Percentiles rank a stretch among this genome's conserved stretches.
These are phyloP conservation scores for Leishmania tropica DNA, from an alignment of 208 protist species.

Conservation along the genomic window DNA sequence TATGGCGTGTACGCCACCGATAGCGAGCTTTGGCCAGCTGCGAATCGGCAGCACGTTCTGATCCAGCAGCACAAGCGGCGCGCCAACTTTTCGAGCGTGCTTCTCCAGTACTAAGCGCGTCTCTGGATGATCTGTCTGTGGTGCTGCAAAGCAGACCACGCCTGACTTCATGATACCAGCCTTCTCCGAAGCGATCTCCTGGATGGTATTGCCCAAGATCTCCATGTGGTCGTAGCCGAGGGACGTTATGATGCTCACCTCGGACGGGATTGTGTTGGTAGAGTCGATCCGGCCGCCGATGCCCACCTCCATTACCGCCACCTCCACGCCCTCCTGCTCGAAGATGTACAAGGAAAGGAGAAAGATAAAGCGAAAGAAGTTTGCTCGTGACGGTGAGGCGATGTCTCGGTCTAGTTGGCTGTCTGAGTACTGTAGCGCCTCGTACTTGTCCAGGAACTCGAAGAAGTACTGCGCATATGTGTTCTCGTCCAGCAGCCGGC, in stretches of 20 bases:
- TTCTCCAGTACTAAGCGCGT: slow-evolving; percentile 63
- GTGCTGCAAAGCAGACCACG: slow-evolving; percentile 68
- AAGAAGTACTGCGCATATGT: slow-evolving; percentile 84
- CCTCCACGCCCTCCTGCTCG: slow-evolving; percentile 79
- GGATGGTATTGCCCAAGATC: slow-evolving; percentile 93
- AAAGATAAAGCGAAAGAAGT: slow-evolving; percentile 91
- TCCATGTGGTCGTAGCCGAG: slow-evolving; percentile 94
- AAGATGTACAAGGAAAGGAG: slow-evolving; percentile 84
- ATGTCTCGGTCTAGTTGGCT: slow-evolving; percentile 61
- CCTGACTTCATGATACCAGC: slow-evolving; percentile 93
- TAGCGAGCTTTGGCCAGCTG: slow-evolving; percentile 72
- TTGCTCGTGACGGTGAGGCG: slow-evolving; percentile 37
- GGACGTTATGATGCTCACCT: slow-evolving; percentile 91
- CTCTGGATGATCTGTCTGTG: slow-evolving; percentile 72
- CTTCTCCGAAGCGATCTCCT: slow-evolving; percentile 94
- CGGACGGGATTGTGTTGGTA: slow-evolving; percentile 91
- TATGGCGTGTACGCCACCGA: slow-evolving; percentile 73
- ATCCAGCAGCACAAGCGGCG: slow-evolving; percentile 70
- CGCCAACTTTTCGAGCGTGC: slow-evolving; percentile 34
- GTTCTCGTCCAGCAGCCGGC: slow-evolving; percentile 58
- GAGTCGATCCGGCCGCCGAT: slow-evolving; percentile 93
- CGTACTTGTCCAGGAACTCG: slow-evolving; percentile 59
- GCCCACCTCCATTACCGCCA: slow-evolving; percentile 94
- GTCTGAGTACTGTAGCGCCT: slow-evolving; percentile 53
- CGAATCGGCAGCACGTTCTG: slow-evolving; percentile 63